These are phyloP conservation scores for Trichophyton simii DNA, from an alignment of 2,329 filamentous ascomycete genomes.

Conservation along the genomic window DNA sequence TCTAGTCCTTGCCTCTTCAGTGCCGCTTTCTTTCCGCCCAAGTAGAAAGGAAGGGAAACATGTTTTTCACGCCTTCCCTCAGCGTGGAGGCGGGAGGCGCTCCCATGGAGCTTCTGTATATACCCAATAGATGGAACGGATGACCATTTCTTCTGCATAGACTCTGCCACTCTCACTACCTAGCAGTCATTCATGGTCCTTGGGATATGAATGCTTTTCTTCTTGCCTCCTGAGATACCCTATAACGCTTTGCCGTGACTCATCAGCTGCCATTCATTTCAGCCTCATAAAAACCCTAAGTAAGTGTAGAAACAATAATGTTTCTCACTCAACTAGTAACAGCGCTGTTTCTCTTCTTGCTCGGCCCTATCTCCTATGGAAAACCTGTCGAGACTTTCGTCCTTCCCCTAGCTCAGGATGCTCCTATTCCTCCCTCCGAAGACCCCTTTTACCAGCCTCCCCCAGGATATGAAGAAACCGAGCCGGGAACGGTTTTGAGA, in stretches of 20 bases:
- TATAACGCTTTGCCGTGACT: neutral
- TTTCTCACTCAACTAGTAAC: neutral
- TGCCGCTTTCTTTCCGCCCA: neutral
- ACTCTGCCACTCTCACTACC: neutral
- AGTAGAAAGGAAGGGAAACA: neutral
- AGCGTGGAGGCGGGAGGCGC: neutral
- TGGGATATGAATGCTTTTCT: neutral
- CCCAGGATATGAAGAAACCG: constrained; percentile 16
- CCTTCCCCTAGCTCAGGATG: neutral
- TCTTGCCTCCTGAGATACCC: neutral
- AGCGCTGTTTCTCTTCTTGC: neutral
- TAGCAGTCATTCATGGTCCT: neutral
- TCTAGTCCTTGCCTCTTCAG: neutral
- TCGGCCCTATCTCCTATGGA: neutral
- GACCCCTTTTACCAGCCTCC: constrained; percentile 23
- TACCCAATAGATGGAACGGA: neutral
- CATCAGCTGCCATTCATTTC: neutral
- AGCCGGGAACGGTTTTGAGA: constrained; percentile 20
- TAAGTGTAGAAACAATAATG: neutral
- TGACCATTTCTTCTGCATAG: neutral
- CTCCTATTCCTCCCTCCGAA: constrained; percentile 14
- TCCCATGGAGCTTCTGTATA: neutral
- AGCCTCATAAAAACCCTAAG: neutral
- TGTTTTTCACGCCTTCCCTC: neutral
- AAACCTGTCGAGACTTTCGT: neutral